These are phyloP conservation scores for Pseudogymnoascus verrucosus DNA, from an alignment of 2,329 filamentous ascomycete species.

Conservation along the genomic window DNA sequence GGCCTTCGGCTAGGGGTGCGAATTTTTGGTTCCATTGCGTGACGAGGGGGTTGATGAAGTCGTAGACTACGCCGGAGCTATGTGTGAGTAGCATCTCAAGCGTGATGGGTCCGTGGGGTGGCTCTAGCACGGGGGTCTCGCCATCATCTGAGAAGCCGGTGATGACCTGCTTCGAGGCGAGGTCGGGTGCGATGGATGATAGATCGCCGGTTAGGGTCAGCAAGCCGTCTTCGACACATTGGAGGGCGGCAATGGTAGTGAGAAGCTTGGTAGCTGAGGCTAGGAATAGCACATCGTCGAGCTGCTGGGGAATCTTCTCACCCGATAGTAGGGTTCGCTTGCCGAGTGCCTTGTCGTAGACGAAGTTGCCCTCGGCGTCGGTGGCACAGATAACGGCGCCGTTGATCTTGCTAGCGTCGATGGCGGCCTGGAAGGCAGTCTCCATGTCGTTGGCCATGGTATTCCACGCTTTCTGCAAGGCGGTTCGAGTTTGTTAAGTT, in stretches of 20 bases:
- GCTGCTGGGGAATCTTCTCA: neutral
- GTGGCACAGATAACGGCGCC: constrained; percentile 37
- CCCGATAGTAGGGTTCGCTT: constrained; percentile 32
- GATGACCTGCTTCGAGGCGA: constrained; percentile 8
- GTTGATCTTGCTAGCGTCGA: constrained; percentile 36
- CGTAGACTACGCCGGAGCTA: constrained; percentile 7
- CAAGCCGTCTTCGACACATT: constrained; percentile 11
- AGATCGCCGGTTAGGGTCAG: constrained; percentile 7
- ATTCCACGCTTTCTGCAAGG: neutral
- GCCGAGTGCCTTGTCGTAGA: constrained; percentile 34
- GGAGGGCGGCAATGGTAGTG: constrained; percentile 11
- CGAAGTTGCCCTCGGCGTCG: constrained; percentile 31
- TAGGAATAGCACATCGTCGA: constrained; percentile 5
- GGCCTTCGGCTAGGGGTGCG: constrained; percentile 18
- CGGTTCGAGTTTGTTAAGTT: neutral
- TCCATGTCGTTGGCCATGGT: constrained; percentile 28
- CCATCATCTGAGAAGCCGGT: constrained; percentile 11
- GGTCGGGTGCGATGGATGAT: constrained; percentile 1
- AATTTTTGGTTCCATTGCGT: constrained; percentile 16
- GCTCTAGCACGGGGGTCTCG: constrained; percentile 9
- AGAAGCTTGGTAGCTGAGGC: constrained; percentile 10
- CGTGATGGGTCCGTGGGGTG: neutral
- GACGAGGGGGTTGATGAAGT: constrained; percentile 9
- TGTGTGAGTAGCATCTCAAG: constrained; percentile 11
- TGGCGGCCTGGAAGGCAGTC: constrained; percentile 31